Base-by-base conservation (phyloP, 2,329 filamentous ascomycete species). In the Diaporthe eres region DNA sequence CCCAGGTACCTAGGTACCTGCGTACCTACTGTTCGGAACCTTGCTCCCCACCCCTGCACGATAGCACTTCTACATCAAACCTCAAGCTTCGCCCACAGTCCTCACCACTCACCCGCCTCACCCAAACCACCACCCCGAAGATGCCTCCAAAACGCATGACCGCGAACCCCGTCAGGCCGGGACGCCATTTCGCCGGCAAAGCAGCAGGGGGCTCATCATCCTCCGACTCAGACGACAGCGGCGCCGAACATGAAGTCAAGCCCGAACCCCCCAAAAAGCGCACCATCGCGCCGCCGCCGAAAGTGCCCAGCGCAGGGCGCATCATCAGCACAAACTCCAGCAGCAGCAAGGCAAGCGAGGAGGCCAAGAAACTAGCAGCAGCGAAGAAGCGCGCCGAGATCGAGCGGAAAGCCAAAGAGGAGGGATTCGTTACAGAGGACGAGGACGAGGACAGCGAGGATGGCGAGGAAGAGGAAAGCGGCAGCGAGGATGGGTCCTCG, bases 81-180 rank as follows among this genome's bases (percentile, higher is more conserved):
- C 31, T 68, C 71, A 17, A 44, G 25, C 47, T 65, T 65, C 44
- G 3, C 8, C 17, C 28, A 8, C 71, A 1, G 4, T 19, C 39
- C 15, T 63, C 28, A 70, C 47, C 37, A 60, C 39, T 34, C 25
- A 47, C 42, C 12, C 12, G 2, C 42, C 9, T 42, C n/a, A 28
- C 31, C 31, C 8, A 25, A 28, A 53, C 2, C 47, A 68, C 42
- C n/a, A 47, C 65, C 10, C 47, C 67, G 22, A 71, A 55, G 34
- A 91, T 90, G 89, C 92, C 94, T 77, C 91, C 93, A 17, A 95
- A 94, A 83, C 94, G 94, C 81, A 98, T 98, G 94, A 98, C 96
- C 78, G 95, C 96, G 77, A 98, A 98, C 82, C 95, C 95, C 4
- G 86, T 93, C 75, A 92, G 92, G 83, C 94, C 95, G 34, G 91